Evolutionary conservation across 2,329 filamentous ascomycete species (phyloP), one percentile per base, ranked within the genome.

Genomic region (Blumeria hordei): DNA sequence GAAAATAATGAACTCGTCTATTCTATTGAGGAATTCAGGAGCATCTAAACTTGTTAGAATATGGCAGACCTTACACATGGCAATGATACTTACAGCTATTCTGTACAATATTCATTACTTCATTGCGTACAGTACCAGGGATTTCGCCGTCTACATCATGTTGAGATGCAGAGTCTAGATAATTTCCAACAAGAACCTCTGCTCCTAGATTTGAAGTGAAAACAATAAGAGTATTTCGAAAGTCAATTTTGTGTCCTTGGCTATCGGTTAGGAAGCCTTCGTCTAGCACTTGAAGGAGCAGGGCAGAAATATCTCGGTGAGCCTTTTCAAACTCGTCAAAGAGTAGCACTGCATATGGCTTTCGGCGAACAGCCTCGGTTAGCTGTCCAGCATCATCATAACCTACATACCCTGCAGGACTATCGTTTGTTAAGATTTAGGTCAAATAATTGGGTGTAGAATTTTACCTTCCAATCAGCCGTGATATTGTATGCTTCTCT

Each of bases 291-390:
- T 96, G 92, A 3, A 98, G 76, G 3, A 98, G 75, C 3, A 98
- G 73, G 0, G 88, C 83, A 0, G 87, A 93, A 60, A 96, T 95
- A 62, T 98, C 92, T 55, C 86, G 82, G 65, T 96, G 92, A 0
- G 90, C 92, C 67, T 98, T 96, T 66, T 98, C 92, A 62, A 95
- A 96, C 66, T 96, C 92, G 66, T 98, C 92, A 62, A 98, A 94
- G 1, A 98, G 74, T 0, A 98, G 74, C 0, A 98, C 87, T 0
- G 90, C 88, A 62, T 96, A 96, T 0, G 92, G 92, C 67, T 96
- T 96, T 57, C 92, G 78, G 56, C 92, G 79, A 3, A 98, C 88
- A 4, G 90, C 88, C 69, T 98, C 92, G 0, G 92, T 96, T 10
- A 98, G 75, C 68, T 96, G 92, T 0, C 92, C 92, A 3, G 90